Evolutionary conservation across 2,329 filamentous ascomycete genomes (phyloP).

Genomic region (Epichloe scottii): DNA sequence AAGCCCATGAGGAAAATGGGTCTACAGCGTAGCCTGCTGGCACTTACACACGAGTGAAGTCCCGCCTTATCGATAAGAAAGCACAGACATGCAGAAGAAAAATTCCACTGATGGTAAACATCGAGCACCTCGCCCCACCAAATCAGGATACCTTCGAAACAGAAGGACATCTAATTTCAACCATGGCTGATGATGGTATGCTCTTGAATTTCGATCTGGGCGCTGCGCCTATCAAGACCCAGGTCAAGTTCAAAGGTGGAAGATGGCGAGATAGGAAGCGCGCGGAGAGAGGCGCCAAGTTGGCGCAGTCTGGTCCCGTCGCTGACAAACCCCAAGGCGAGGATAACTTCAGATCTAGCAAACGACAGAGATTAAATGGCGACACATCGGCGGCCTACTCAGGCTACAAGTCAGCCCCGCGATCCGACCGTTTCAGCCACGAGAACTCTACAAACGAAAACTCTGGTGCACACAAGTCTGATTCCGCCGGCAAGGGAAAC

Average conservation of each 20-base stretch:
- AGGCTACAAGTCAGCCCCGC: not conserved
- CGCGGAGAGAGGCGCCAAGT: conserved; percentile 33
- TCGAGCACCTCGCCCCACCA: conserved; percentile 5
- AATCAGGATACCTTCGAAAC: not conserved
- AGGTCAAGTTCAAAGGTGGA: conserved; percentile 71
- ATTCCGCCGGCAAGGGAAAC: conserved; percentile 11
- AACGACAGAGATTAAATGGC: conserved; percentile 31
- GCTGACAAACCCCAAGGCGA: conserved; percentile 13
- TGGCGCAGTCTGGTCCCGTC: conserved; percentile 13
- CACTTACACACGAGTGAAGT: too few species aligned
- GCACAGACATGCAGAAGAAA: not conserved
- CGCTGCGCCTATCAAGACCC: conserved; percentile 49
- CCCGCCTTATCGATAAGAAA: not conserved
- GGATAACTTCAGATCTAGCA: conserved; percentile 24
- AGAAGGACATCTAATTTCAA: not conserved
- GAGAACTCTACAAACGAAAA: conserved; percentile 9
- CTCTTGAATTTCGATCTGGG: conserved; percentile 81
- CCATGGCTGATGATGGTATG: conserved; percentile 91
- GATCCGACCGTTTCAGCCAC: not conserved
- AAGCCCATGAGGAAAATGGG: too few species aligned
- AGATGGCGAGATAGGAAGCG: conserved; percentile 80
- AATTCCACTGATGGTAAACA: not conserved
- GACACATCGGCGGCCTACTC: conserved; percentile 9
- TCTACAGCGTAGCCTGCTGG: too few species aligned
- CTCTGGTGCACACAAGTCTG: conserved; percentile 9